phyloP scores from a whole-genome alignment of 495 filamentous ascomycete genomes.

The Talaromyces nanjingensis region DNA sequence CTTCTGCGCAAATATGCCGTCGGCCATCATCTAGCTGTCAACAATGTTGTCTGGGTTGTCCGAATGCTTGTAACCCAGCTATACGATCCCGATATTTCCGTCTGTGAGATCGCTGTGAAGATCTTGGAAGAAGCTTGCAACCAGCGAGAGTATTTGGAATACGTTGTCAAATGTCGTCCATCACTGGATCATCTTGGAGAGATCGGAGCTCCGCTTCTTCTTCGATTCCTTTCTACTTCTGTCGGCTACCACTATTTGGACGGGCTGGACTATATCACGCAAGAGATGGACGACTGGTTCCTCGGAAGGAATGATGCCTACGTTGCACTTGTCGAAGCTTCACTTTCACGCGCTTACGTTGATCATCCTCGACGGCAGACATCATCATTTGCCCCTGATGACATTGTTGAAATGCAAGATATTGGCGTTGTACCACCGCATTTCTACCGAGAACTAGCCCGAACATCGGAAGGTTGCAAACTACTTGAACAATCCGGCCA shows the following conservation, averaged over 20 bases:
- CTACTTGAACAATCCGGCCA: constrained; percentile 88
- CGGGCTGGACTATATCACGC: constrained; percentile 94
- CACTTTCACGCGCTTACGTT: constrained; percentile 79
- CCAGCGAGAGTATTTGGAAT: constrained; percentile 78
- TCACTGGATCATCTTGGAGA: constrained; percentile 93
- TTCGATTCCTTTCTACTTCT: constrained; percentile 90
- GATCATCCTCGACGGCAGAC: constrained; percentile 40
- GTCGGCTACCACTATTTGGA: constrained; percentile 97
- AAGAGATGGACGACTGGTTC: constrained; percentile 99
- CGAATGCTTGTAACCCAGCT: constrained; percentile 92
- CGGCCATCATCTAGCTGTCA: constrained; percentile 28
- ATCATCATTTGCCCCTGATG: constrained; percentile 35
- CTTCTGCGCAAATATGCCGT: constrained; percentile 75
- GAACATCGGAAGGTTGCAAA: constrained; percentile 86
- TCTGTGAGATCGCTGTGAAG: constrained; percentile 91
- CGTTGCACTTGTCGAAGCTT: constrained; percentile 90
- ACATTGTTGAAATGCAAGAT: constrained; percentile 51
- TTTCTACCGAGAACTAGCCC: constrained; percentile 92
- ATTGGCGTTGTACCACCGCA: constrained; percentile 79
- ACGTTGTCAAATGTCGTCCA: constrained; percentile 93
- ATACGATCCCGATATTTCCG: constrained; percentile 94
- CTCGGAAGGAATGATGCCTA: constrained; percentile 91
- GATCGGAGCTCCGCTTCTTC: constrained; percentile 87
- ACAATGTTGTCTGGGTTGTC: constrained; percentile 85
- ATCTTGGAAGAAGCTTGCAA: constrained; percentile 98